Conservation (phyloP, 2,329 filamentous ascomycete genomes). For the Akanthomyces muscarius region DNA sequence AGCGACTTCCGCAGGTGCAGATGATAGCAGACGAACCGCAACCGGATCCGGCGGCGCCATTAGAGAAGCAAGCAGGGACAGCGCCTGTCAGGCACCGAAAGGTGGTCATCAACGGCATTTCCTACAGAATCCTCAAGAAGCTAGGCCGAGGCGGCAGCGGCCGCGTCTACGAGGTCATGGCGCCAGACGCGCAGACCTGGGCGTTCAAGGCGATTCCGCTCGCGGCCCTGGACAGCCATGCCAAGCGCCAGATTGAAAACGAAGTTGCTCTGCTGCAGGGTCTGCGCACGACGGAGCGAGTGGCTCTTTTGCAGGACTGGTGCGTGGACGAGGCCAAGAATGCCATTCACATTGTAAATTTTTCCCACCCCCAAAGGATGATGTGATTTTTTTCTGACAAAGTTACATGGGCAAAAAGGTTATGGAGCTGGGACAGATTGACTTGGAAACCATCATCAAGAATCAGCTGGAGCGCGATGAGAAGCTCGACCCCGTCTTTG, state of each 20-base stretch:
- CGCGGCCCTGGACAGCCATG: background rate
- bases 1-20: no score
- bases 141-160: slow-evolving; percentile 3
- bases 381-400: no score
- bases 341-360: slow-evolving; percentile 1
- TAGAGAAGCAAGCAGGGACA: background rate
- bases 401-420: background rate
- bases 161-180: background rate
- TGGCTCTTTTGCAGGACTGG: background rate
- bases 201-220: slow-evolving; percentile 7
- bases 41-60: no score
- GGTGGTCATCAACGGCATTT: background rate
- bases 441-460: background rate
- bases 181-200: background rate
- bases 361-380: background rate
- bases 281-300: background rate
- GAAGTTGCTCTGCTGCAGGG: background rate
- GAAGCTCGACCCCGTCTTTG: background rate
- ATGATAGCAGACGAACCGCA: no score
- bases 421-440: slow-evolving; percentile 8
- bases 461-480: background rate
- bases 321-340: slow-evolving; percentile 4
- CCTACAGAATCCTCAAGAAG: background rate
- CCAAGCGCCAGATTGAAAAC: background rate
- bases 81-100: background rate